Conservation (phyloP, 495 filamentous ascomycete species). For the Letharia columbiana region DNA sequence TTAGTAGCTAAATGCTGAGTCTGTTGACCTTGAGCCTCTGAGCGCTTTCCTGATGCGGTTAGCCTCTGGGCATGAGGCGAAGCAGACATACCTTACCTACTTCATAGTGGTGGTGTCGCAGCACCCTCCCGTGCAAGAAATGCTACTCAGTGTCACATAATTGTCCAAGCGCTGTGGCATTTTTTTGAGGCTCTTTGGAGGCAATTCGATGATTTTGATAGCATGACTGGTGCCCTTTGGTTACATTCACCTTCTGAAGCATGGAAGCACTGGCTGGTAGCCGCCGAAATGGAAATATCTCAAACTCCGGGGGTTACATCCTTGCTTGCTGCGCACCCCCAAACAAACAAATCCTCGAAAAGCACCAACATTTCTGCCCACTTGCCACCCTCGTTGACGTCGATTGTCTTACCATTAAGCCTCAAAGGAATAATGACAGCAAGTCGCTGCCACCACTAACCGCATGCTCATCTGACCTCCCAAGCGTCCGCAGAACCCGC, state of each 20-base stretch:
- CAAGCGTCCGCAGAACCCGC: neutral
- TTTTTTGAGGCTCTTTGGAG: neutral
- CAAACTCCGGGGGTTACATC: neutral
- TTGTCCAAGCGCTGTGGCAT: neutral
- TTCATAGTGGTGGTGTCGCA: neutral
- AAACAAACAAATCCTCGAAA: neutral
- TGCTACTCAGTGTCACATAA: neutral
- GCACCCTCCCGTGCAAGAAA: neutral
- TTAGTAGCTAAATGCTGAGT: neutral
- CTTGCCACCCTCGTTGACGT: neutral
- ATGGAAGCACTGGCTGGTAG: neutral
- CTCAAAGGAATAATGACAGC: neutral
- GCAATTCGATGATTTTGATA: neutral
- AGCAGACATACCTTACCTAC: no score
- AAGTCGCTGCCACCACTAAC: neutral
- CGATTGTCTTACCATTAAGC: neutral
- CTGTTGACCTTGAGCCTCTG: neutral
- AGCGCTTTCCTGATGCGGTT: neutral
- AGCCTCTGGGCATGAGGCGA: neutral
- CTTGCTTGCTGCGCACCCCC: neutral
- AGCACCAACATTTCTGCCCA: conserved; percentile 11
- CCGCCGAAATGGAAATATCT: neutral
- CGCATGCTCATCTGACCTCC: neutral
- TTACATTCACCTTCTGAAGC: neutral
- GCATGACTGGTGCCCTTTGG: neutral